Evolutionary conservation across 2,329 filamentous ascomycete genomes (phyloP), one percentile per base, ranked within the genome.

Genomic region (Sarocladium strictum): DNA sequence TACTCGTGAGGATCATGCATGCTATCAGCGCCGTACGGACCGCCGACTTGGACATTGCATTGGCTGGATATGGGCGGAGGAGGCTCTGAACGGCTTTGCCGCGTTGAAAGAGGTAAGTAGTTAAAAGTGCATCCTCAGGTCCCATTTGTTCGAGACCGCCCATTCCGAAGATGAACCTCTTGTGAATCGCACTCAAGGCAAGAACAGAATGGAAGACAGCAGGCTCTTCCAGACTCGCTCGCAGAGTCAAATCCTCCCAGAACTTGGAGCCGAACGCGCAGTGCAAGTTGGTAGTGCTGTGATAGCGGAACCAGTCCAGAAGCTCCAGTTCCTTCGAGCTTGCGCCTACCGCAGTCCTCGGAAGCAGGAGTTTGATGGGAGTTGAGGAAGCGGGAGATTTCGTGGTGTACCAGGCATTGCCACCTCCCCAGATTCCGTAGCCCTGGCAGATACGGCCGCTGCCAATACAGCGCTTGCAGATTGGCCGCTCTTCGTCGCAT

Each of bases 301-400:
- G 68, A 32, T 61, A 61, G 15, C 66, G 66, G 62, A 79, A 79
- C 68, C 73, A 78, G 14, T 74, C 69, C 15, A 76, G 67, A 54
- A 63, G 68, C 1, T 53, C 53, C 11, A 60, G 59, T 41, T 76
- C 70, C 29, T 71, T 64, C 7, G 33, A 15, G 21, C 32, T 29
- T 23, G 24, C 40, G 26, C 38, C 38, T 19, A 32, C 26, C 5
- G 51, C 24, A 26, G 35, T 41, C 40, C 14, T n/a, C 17, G 29
- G 37, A 21, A 35, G 35, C 19, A 33, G 21, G 19, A 51, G 26
- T 21, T 10, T 15, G 26, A n/a, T 15, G 15, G 14, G 52, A 15
- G 14, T 58, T 61, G 0, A 57, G 58, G 27, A 58, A 23, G 5
- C 9, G 23, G 32, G 62, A 64, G 11, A 59, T 60, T 7, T 33